A percentile compares a stretch with the other conserved stretches of the same genome.
Evolutionary conservation across 2,329 filamentous ascomycete species (phyloP).

Genomic region (Trichoderma citrinoviride): DNA sequence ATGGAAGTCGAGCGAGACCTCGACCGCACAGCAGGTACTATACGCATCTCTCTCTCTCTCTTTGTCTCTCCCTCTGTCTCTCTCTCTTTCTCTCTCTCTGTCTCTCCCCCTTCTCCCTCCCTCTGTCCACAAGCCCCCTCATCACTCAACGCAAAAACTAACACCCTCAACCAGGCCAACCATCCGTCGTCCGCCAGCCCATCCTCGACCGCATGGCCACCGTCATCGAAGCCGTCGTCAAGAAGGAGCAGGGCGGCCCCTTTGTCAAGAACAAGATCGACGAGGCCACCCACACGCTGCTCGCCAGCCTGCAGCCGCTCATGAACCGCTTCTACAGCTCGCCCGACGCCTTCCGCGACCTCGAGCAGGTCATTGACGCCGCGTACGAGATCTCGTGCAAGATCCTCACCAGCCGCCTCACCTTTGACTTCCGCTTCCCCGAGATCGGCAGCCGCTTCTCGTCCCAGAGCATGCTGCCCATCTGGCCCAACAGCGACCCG

Average conservation of each 20-base stretch:
- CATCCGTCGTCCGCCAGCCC: conserved; percentile 38
- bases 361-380: conserved; percentile 40
- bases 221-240: conserved; percentile 40
- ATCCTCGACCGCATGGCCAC: conserved; percentile 40
- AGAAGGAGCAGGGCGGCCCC: conserved; percentile 30
- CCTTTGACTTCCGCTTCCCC: conserved; percentile 50
- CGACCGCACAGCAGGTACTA: conserved; percentile 36
- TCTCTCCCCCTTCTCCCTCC: neutral
- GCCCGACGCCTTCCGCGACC: conserved; percentile 41
- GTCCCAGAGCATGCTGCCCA: conserved; percentile 46
- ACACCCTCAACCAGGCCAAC: conserved; percentile 33
- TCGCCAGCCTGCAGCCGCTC: conserved; percentile 40
- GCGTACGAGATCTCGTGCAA: conserved; percentile 47
- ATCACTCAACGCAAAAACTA: neutral
- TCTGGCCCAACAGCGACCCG: conserved; percentile 43
- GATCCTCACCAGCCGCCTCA: conserved; percentile 45
- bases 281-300: conserved; percentile 43
- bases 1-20: conserved; percentile 39
- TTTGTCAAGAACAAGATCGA: conserved; percentile 38
- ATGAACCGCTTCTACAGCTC: conserved; percentile 37
- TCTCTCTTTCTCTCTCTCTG: neutral
- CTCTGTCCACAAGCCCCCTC: too few species aligned
- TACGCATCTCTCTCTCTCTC: neutral
- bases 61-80: neutral
- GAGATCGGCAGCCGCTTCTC: conserved; percentile 50